These are phyloP conservation scores for Chimonanthus praecox DNA, from an alignment of 164 flowering plant species.

Conservation along the genomic window DNA sequence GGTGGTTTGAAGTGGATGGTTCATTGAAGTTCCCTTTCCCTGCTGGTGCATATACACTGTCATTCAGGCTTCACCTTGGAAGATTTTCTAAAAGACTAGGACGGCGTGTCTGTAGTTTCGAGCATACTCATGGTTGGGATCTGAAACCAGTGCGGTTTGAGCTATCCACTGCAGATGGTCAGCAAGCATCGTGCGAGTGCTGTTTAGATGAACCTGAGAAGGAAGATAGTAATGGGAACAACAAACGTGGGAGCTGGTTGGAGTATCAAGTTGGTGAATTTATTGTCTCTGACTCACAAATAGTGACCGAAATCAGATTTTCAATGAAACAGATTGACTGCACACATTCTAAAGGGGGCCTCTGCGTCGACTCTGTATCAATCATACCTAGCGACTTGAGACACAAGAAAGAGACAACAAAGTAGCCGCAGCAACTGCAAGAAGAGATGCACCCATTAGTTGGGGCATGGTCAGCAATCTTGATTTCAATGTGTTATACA, in stretches of 20 bases:
- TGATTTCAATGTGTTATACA: conserved; percentile 11
- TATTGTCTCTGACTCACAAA: conserved; percentile 23
- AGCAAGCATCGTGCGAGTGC: conserved; percentile 36
- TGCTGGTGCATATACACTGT: conserved; percentile 46
- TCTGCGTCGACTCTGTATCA: conserved; percentile 62
- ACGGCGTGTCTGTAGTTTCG: conserved; percentile 38
- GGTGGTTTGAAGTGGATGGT: conserved; percentile 85
- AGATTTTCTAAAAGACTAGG: conserved; percentile 40
- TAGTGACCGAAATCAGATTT: conserved; percentile 42
- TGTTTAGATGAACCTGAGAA: conserved; percentile 41
- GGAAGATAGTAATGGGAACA: conserved; percentile 16
- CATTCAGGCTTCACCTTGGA: conserved; percentile 68
- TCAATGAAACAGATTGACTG: conserved; percentile 85
- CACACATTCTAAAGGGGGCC: conserved; percentile 82
- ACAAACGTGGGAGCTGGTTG: conserved; percentile 44
- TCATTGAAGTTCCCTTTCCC: conserved; percentile 61
- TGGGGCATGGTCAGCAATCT: background rate
- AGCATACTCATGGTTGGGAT: conserved; percentile 83
- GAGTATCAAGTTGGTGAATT: conserved; percentile 62
- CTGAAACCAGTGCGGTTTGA: conserved; percentile 64
- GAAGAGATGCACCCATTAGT: background rate
- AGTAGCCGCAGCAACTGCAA: conserved; percentile 4
- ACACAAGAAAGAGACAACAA: conserved; percentile 19
- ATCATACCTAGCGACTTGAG: conserved; percentile 41
- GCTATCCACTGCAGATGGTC: conserved; percentile 56